A percentile compares a stretch with the other conserved stretches of the same genome.
Conservation (phyloP, 768 basidiomycete genomes). For the Suillus decipiens region DNA sequence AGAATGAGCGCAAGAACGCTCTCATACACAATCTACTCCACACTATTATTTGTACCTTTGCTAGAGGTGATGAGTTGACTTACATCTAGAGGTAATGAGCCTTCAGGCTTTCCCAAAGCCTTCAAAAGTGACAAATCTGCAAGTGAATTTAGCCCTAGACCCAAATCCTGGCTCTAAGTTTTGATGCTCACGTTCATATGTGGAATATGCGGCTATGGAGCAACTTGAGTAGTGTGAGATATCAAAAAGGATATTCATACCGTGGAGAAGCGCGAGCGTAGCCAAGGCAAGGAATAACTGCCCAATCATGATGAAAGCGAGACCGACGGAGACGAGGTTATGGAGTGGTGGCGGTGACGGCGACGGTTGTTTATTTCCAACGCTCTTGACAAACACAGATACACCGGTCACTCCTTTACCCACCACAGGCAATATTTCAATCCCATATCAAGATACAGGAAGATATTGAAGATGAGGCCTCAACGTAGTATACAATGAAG, state of each 20-base stretch:
- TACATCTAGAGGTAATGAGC: conserved; percentile 65
- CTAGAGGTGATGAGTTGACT: conserved; percentile 16
- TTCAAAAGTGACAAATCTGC: conserved; percentile 77
- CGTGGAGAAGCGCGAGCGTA: conserved; percentile 52
- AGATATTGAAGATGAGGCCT: too few species aligned
- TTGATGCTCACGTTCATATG: conserved; percentile 67
- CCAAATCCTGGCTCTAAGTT: neutral
- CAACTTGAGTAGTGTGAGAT: conserved; percentile 10
- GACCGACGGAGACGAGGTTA: neutral
- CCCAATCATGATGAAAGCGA: conserved; percentile 43
- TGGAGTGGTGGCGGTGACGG: too few species aligned
- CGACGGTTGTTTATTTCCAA: neutral
- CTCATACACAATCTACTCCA: conserved; percentile 64
- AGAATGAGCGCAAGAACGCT: conserved; percentile 61
- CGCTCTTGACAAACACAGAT: neutral
- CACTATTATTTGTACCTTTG: neutral
- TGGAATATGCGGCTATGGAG: conserved; percentile 73
- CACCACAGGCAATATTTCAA: too few species aligned
- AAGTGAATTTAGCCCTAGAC: conserved; percentile 9
- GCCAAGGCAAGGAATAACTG: conserved; percentile 49
- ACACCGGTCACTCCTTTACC: too few species aligned
- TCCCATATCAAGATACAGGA: too few species aligned
- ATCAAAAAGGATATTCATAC: conserved; percentile 35
- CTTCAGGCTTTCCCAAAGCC: conserved; percentile 71
- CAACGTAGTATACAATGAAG: too few species aligned